Base-by-base conservation (phyloP, 441 rosid species). In the Croton laevigatus region DNA sequence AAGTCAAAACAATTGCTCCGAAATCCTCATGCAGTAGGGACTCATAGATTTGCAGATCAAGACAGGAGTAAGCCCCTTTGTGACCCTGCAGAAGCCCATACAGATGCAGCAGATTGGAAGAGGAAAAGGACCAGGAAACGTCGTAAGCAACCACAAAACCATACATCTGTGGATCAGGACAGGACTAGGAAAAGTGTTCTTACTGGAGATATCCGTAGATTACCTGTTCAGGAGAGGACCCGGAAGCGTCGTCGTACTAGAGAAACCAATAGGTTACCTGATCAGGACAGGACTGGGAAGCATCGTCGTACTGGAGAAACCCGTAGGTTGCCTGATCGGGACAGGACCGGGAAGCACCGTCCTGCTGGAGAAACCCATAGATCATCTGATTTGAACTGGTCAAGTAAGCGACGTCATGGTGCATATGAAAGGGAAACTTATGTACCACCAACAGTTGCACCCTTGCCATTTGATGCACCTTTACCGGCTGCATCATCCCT, bases 361-460 rank as follows among this genome's bases (percentile, higher is more conserved):
- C 36, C 14, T 14, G 19, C 16, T 66, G 46, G 42, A 66, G 71
- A 71, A 52, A 42, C 51, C 42, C 51, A 13, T 55, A 58, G 22
- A 45, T 61, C 20, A 14, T 32, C 17, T 12, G 54, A 59, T 58
- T 44, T 6, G 11, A 54, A 67, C 3, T 37, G 74, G 52, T 23
- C 8, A 13, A 14, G 76, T 71, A 49, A 62, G 49, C 62, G 20
- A 11, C 36, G 0, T 37, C 53, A 62, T 17, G 48, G 55, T 19
- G 58, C 69, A 57, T 57, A 64, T 55, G 57, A n/a, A 52, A 71
- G 74, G 66, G 49, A 49, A 9, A 36, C 46, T 4, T 49, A 59
- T 34, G 48, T 64, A 53, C 48, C 76, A 34, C 73, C 66, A 27
- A 27, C 32, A 5, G 52, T 27, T 37, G 75, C 63, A 20, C 71